phyloP scores from a whole-genome alignment of 768 basidiomycete species.

The Naematelia encephala region DNA sequence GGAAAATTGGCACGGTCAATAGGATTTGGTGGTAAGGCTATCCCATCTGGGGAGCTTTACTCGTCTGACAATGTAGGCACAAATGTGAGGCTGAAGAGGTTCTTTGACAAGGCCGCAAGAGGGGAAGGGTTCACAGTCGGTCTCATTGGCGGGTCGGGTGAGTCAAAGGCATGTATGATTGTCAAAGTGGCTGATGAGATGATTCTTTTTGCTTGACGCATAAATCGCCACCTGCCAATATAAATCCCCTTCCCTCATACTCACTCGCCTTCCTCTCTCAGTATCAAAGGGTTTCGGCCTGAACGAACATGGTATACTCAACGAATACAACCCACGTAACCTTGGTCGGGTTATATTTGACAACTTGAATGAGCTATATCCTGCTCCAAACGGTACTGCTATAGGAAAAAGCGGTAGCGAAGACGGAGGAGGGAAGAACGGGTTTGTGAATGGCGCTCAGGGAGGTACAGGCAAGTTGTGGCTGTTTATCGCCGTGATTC shows the following conservation, averaged over 20 bases:
- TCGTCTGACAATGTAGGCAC: constrained; percentile 21
- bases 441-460: constrained; percentile 44
- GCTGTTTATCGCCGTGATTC: neutral
- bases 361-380: constrained; percentile 30
- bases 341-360: constrained; percentile 36
- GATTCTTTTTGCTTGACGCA: neutral
- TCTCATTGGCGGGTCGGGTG: constrained; percentile 41
- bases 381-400: constrained; percentile 11
- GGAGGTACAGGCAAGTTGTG: constrained; percentile 35
- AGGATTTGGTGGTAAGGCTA: constrained; percentile 13
- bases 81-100: constrained; percentile 26
- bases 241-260: neutral
- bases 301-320: constrained; percentile 7
- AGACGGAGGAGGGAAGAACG: constrained; percentile 23
- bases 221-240: no score
- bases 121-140: constrained; percentile 39
- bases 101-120: constrained; percentile 21
- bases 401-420: constrained; percentile 15
- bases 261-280: neutral
- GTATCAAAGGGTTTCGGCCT: constrained; percentile 29
- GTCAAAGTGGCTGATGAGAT: neutral
- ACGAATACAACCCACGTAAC: constrained; percentile 17
- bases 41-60: neutral
- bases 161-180: constrained; percentile 3
- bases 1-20: constrained; percentile 13